Evolutionary conservation across 2,329 filamentous ascomycete species (phyloP), one percentile per base, ranked within the genome.

Genomic region (Knoxdaviesia capensis): DNA sequence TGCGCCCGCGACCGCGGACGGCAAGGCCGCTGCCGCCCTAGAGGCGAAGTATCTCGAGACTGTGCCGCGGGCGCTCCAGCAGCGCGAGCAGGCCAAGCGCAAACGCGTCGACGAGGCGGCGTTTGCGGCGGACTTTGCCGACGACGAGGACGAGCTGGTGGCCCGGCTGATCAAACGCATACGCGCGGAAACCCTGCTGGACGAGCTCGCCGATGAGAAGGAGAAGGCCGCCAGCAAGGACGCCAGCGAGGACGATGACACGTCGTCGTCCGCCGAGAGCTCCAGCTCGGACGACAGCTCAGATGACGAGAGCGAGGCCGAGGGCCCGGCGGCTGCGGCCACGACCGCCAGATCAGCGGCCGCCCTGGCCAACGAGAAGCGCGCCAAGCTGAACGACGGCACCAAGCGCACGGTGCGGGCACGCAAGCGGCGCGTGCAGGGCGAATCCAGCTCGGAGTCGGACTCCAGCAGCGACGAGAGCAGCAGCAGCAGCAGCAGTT

Each of bases 101-200:
- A 72, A 73, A 52, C 58, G 56, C 36, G 69, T 71, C 47, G 63
- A 66, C 41, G 71, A 75, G 55, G 57, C 62, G 5, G 63, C 69
- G 33, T 71, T 67, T 43, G 59, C 69, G 28, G 54, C 65, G 32
- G 61, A 62, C 43, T 68, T 74, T 43, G 61, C 61, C 41, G 53
- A 60, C 36, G 40, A 41, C 30, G 34, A 41, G 29, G 38, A 32
- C 32, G 34, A 34, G 31, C 60, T 63, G 36, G 64, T 77, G 55
- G 64, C 68, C 46, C 59, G 74, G 30, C 61, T 75, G 41, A 63
- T 74, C 38, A 77, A 74, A 61, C 69, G 74, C 42, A 74, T 77
- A 62, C 69, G 74, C 32, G 69, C 73, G 6, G 73, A 78, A 54
- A 61, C 65, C 47, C 62, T 78, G 31, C 49, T 74, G 33, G 65